Percentiles rank a stretch among this genome's conserved stretches.
These are phyloP conservation scores for Phytopythium chamaehyphon DNA, from an alignment of 352 stramenopile genomes.

Conservation along the genomic window DNA sequence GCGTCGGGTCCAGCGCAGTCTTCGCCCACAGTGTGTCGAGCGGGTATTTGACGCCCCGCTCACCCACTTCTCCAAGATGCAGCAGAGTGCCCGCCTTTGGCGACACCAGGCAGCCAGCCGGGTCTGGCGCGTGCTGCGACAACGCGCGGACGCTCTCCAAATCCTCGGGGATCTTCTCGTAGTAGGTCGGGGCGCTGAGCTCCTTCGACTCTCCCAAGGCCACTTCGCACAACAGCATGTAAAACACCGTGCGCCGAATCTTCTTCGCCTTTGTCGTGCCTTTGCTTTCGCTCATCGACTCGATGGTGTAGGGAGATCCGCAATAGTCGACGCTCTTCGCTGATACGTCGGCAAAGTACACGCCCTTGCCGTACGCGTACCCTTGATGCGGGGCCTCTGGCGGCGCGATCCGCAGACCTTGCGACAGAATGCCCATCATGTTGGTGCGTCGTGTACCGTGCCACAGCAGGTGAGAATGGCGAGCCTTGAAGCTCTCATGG, in stretches of 20 bases:
- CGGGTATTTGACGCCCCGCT: constrained; percentile 38
- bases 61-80: constrained; percentile 42
- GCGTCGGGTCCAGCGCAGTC: constrained; percentile 22
- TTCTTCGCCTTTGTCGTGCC: constrained; percentile 13
- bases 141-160: constrained; percentile 62
- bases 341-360: constrained; percentile 84
- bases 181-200: constrained; percentile 23
- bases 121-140: constrained; percentile 46
- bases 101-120: constrained; percentile 42
- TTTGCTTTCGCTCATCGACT: constrained; percentile 20
- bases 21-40: constrained; percentile 50
- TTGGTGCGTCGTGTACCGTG: constrained; percentile 84
- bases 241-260: constrained; percentile 41
- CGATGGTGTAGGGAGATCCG: constrained; percentile 46
- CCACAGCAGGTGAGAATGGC: constrained; percentile 71
- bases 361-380: constrained; percentile 80
- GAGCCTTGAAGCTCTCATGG: constrained; percentile 28
- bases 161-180: constrained; percentile 33
- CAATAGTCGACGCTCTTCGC: constrained; percentile 81
- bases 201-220: constrained; percentile 41
- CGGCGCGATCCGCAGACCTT: constrained; percentile 82
- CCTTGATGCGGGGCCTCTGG: constrained; percentile 78
- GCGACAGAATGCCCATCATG: constrained; percentile 80
- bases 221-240: constrained; percentile 76
- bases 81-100: constrained; percentile 45